A percentile compares a stretch with the other conserved stretches of the same genome.
These are phyloP conservation scores for Arthrobotrys sphaeroides DNA, from an alignment of 2,329 filamentous ascomycete genomes.

Conservation along the genomic window DNA sequence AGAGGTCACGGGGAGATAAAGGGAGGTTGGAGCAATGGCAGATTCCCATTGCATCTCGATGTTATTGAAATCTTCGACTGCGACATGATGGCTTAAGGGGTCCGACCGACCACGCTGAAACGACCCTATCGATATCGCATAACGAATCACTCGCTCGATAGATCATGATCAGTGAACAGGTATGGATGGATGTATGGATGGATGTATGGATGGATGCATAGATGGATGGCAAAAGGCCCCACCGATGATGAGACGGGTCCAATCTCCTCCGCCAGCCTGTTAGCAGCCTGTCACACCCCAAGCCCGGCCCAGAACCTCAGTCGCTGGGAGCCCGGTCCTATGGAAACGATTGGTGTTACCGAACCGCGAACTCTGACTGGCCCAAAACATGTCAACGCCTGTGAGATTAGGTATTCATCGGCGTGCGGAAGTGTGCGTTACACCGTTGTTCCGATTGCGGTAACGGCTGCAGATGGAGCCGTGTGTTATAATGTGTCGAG, in stretches of 20 bases:
- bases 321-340: not conserved
- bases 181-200: too few relatives aligned
- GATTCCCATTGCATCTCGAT: not conserved
- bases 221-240: not conserved
- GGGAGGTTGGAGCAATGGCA: constrained; percentile 33
- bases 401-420: not conserved
- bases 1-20: not conserved
- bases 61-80: not conserved
- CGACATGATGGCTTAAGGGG: not conserved
- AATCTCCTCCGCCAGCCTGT: constrained; percentile 1
- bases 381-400: not conserved
- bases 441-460: constrained; percentile 27
- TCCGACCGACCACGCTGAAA: too few relatives aligned
- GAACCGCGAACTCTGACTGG: constrained; percentile 14
- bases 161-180: too few relatives aligned
- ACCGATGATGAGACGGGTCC: constrained; percentile 5
- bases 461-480: not conserved
- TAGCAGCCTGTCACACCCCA: not conserved
- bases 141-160: too few relatives aligned
- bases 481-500: not conserved
- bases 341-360: constrained; percentile 37
- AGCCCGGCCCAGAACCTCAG: constrained; percentile 11
- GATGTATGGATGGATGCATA: too few relatives aligned
- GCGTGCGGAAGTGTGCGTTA: constrained; percentile 13
- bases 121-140: too few relatives aligned